Base-by-base conservation (phyloP, 2,329 filamentous ascomycete species). In the Monosporascus sp. region DNA sequence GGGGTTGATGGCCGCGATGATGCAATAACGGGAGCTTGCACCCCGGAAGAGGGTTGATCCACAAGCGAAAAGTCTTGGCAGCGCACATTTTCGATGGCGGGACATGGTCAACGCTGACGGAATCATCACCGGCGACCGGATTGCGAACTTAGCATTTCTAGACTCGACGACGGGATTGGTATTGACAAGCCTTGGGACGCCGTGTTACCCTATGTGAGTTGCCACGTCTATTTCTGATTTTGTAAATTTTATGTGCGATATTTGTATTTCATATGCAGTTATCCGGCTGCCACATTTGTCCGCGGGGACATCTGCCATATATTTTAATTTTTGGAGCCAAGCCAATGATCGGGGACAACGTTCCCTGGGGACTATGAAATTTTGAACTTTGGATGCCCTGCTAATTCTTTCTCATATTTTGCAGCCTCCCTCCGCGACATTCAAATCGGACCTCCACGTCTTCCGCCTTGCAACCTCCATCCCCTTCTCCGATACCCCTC, bases 31-130 rank as follows among this genome's bases (percentile, higher is more conserved):
- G 24, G 43, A 25, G 20, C 14, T 14, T 41, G 18, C 2, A 38
- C 20, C 37, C 51, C 62, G 63, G 64, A 65, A 65, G 61, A 66
- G 64, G 64, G 64, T 65, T 66, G 62, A 64, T 66, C 63, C 64
- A 58, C 63, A 59, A 60, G 63, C 64, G 63, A 65, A 59, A 62
- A 66, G 59, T 65, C 63, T 66, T 65, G 64, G 62, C 63, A 60
- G 59, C 64, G 63, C 64, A 66, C 64, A 65, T 64, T 65, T 66
- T 63, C 62, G 53, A 56, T 50, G 48, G 48, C 45, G 51, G 38
- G 38, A 35, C 45, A 22, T 52, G 53, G 52, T 49, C 56, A 54
- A 60, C 8, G 20, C 8, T 11, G 8, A 44, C n/a, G 14, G 14
- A 18, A 22, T 15, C 41, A 18, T 20, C 20, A 35, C 31, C 9